A percentile compares a stretch with the other conserved stretches of the same genome.
phyloP scores from a whole-genome alignment of 2,329 filamentous ascomycete species.

The Helicocarpus griseus region DNA sequence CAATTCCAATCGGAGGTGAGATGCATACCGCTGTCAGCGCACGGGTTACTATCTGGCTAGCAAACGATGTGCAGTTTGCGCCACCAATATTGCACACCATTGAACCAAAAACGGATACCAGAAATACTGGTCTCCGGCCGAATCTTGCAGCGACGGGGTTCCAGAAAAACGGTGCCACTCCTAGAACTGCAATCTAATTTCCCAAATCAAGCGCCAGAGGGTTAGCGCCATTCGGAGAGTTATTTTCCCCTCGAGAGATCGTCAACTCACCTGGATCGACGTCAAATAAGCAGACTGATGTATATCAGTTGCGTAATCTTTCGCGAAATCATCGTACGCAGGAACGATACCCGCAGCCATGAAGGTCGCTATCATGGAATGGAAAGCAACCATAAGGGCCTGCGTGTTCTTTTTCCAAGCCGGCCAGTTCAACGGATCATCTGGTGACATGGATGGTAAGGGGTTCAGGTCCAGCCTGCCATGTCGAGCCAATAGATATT shows the following conservation, averaged over 20 bases:
- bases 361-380: conserved; percentile 50
- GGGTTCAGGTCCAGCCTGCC: conserved; percentile 47
- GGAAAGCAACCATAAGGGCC: conserved; percentile 46
- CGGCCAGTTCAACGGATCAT: conserved; percentile 50
- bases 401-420: conserved; percentile 46
- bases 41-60: conserved; percentile 42
- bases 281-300: conserved; percentile 45
- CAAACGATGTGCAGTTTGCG: conserved; percentile 41
- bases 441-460: conserved; percentile 40
- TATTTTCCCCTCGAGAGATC: too few relatives aligned
- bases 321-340: conserved; percentile 44
- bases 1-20: conserved; percentile 44
- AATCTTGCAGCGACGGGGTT: conserved; percentile 45
- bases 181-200: conserved; percentile 40
- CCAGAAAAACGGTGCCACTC: conserved; percentile 48
- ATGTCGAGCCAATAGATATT: conserved; percentile 44
- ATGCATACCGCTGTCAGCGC: conserved; percentile 49
- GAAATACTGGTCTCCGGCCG: conserved; percentile 46
- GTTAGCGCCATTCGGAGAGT: too few relatives aligned
- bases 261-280: conserved; percentile 34
- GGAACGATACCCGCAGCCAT: conserved; percentile 46
- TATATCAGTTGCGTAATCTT: conserved; percentile 40
- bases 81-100: conserved; percentile 45
- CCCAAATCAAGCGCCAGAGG: too few relatives aligned
- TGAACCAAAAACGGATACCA: conserved; percentile 41